Evolutionary conservation across 345 rosid genomes (phyloP).

Genomic region (Microthlaspi erraticum): DNA sequence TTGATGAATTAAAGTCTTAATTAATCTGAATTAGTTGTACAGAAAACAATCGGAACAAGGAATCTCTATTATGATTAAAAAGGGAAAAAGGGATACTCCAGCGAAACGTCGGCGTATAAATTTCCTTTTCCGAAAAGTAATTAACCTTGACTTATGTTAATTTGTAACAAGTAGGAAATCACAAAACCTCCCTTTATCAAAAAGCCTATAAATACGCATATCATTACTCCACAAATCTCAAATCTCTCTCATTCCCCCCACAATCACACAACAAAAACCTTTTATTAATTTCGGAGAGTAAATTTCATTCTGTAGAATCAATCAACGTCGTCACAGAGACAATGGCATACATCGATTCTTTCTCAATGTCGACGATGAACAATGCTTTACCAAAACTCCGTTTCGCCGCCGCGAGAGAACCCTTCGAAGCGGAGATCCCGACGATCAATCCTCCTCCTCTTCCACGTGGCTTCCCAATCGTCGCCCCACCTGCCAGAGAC

Average conservation of each 20-base stretch:
- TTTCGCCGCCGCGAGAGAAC: background rate
- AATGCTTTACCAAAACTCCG: background rate
- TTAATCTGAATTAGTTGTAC: too few relatives aligned
- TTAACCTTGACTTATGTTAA: background rate
- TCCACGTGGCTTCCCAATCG: background rate
- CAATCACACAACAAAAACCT: too few relatives aligned
- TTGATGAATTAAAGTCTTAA: too few relatives aligned
- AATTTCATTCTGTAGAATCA: too few relatives aligned
- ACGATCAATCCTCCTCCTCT: background rate
- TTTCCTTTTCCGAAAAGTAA: background rate
- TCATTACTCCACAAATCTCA: background rate
- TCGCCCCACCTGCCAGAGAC: background rate
- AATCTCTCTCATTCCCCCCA: background rate
- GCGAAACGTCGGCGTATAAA: background rate
- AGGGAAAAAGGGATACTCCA: background rate
- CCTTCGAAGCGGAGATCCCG: background rate
- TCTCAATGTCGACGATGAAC: slow-evolving; percentile 10
- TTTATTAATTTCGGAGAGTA: too few relatives aligned
- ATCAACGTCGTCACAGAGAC: too few relatives aligned
- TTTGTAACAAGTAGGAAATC: background rate
- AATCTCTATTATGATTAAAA: too few relatives aligned
- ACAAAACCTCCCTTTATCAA: too few relatives aligned
- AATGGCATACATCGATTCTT: background rate
- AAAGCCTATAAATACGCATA: background rate
- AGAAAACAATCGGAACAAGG: too few relatives aligned